Conservation (phyloP, 345 rosid genomes). For the Schrenkiella parvula region DNA sequence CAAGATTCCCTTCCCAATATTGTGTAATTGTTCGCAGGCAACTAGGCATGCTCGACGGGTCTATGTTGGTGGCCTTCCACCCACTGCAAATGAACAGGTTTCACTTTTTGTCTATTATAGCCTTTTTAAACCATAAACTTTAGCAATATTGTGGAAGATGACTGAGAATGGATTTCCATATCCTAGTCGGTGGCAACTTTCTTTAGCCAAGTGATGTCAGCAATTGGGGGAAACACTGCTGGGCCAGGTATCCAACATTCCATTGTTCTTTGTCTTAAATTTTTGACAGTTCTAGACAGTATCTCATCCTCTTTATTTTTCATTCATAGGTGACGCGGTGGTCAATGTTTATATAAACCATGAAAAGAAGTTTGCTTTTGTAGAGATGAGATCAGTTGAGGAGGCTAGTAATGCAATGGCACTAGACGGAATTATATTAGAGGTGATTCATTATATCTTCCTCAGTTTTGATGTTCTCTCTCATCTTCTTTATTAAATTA, state of each 20-base stretch:
- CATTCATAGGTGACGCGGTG: conserved; percentile 84
- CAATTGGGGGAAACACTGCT: conserved; percentile 97
- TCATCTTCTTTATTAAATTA: background rate
- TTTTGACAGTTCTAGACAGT: background rate
- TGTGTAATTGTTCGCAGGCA: conserved; percentile 49
- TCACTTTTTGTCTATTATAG: background rate
- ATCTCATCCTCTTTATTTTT: conserved; percentile 16
- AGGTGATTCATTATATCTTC: conserved; percentile 41
- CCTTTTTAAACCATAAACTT: background rate
- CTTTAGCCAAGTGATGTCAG: conserved; percentile 97
- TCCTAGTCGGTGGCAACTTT: conserved; percentile 82
- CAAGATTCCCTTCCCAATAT: background rate
- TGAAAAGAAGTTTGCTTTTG: conserved; percentile 99
- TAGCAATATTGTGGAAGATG: background rate
- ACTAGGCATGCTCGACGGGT: conserved; percentile 99
- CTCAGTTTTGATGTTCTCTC: background rate
- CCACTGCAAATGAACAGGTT: conserved; percentile 98
- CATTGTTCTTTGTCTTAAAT: background rate
- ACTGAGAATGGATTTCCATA: conserved; percentile 28
- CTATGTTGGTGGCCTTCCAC: conserved; percentile 97
- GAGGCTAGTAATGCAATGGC: conserved; percentile 99
- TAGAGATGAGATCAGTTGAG: conserved; percentile 99
- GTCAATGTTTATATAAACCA: conserved; percentile 98
- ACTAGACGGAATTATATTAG: conserved; percentile 90
- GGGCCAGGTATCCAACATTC: conserved; percentile 63